A percentile compares a stretch with the other conserved stretches of the same genome.
Evolutionary conservation across 1,284 basidiomycete species (phyloP).

Genomic region (Hypsizygus ulmarius): DNA sequence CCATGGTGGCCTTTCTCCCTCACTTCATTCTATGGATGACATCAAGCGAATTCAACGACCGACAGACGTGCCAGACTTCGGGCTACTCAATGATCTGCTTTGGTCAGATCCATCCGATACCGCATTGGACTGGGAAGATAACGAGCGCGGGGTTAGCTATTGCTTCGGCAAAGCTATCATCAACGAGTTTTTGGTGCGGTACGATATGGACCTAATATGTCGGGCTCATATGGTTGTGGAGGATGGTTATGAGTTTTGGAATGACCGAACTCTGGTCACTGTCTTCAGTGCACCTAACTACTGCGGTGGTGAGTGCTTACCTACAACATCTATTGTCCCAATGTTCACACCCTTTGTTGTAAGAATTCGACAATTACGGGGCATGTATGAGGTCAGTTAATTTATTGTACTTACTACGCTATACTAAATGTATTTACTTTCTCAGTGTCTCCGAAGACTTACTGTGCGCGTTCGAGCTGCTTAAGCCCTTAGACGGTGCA

Average conservation of each 20-base stretch:
- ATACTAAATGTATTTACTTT: constrained; percentile 18
- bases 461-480: constrained; percentile 94
- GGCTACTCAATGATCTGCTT: constrained; percentile 93
- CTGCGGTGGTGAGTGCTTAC: constrained; percentile 80
- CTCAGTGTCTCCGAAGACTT: constrained; percentile 93
- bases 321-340: constrained; percentile 8
- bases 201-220: constrained; percentile 99
- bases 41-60: constrained; percentile 98
- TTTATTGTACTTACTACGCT: constrained; percentile 7
- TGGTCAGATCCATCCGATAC: constrained; percentile 99
- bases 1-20: constrained; percentile 98
- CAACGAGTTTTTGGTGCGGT: constrained; percentile 89
- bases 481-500: constrained; percentile 94
- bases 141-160: constrained; percentile 99
- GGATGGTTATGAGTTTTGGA: constrained; percentile 99
- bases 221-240: constrained; percentile 99
- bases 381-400: constrained; percentile 80
- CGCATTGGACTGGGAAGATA: constrained; percentile 98
- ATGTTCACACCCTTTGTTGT: constrained; percentile 14
- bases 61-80: constrained; percentile 99
- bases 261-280: constrained; percentile 96
- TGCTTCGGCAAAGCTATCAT: constrained; percentile 99
- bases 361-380: constrained; percentile 98
- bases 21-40: constrained; percentile 97
- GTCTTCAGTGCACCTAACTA: constrained; percentile 99